Conservation (phyloP, 2,329 filamentous ascomycete genomes). For the Pseudogymnoascus sp. region DNA sequence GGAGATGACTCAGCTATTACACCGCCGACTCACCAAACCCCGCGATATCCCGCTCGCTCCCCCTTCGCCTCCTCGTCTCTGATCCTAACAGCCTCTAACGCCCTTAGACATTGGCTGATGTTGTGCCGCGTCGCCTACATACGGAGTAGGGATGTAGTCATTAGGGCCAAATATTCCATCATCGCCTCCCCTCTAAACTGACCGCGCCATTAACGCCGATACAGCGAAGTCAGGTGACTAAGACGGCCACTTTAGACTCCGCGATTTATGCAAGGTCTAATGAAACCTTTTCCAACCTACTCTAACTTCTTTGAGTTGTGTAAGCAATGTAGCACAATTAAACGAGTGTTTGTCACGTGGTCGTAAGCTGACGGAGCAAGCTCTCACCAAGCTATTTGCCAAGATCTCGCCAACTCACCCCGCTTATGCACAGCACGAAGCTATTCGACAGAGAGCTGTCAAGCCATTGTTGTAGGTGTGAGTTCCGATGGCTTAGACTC, state of each 20-base stretch:
- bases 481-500: neutral
- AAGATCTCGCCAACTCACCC: neutral
- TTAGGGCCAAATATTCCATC: neutral
- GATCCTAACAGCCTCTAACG: neutral
- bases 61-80: neutral
- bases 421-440: neutral
- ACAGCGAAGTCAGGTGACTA: neutral
- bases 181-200: neutral
- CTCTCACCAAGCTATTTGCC: neutral
- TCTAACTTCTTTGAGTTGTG: neutral
- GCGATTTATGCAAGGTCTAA: neutral
- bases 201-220: neutral
- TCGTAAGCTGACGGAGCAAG: neutral
- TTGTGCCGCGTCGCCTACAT: neutral
- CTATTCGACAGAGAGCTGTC: neutral
- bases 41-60: neutral
- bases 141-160: neutral
- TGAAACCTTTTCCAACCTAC: neutral
- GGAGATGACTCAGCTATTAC: conserved; percentile 3
- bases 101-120: neutral
- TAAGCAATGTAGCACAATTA: neutral
- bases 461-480: neutral
- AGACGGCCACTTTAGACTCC: neutral
- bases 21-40: neutral
- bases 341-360: neutral